Evolutionary conservation across 306 rosid genomes (phyloP).

Genomic region (Fragaria iinumae): DNA sequence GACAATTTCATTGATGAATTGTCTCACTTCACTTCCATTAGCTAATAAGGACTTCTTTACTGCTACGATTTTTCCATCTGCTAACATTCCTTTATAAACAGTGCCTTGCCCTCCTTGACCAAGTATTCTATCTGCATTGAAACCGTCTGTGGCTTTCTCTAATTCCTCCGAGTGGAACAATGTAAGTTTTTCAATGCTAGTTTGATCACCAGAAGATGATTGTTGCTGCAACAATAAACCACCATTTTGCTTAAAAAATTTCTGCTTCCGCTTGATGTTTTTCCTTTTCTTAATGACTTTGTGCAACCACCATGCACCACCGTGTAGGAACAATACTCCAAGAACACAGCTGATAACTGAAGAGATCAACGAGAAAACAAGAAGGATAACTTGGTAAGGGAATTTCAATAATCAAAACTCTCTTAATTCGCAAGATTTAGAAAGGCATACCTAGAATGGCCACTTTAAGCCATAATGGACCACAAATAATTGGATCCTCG

Average conservation of each 20-base stretch:
- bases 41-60: constrained; percentile 7
- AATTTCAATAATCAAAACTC: no score
- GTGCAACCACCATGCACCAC: constrained; percentile 4
- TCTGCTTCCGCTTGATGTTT: constrained; percentile 9
- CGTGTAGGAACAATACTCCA: not conserved
- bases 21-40: not conserved
- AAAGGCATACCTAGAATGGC: not conserved
- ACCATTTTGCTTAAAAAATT: constrained; percentile 21
- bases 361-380: not conserved
- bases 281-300: constrained; percentile 11
- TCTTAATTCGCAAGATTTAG: no score
- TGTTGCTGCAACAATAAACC: constrained; percentile 20
- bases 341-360: not conserved
- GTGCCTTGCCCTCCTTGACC: constrained; percentile 31
- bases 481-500: not conserved
- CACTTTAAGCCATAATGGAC: not conserved
- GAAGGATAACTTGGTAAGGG: not conserved
- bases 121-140: constrained; percentile 14
- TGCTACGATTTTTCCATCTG: constrained; percentile 15
- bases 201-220: constrained; percentile 1
- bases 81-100: constrained; percentile 29
- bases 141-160: constrained; percentile 22
- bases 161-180: constrained; percentile 5
- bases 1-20: constrained; percentile 6
- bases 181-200: constrained; percentile 1